Conservation (phyloP, 2,329 filamentous ascomycete species). For the Cercospora canescens region DNA sequence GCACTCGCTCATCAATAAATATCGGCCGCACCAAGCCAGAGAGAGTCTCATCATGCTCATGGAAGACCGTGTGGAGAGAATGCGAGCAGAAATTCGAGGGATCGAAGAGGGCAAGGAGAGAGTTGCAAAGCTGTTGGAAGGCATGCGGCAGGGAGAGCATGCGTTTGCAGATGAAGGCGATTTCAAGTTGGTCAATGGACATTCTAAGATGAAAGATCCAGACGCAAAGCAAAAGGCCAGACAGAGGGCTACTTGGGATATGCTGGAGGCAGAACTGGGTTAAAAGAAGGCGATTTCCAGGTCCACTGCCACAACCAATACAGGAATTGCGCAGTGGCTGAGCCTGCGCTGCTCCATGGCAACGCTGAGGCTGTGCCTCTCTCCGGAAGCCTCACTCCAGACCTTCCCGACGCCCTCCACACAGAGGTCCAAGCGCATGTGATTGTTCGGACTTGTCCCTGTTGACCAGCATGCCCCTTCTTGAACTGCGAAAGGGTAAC, state of each 20-base stretch:
- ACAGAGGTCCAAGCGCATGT: background rate
- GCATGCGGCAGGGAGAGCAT: slow-evolving; percentile 48
- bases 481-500: background rate
- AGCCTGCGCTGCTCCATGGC: background rate
- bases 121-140: slow-evolving; percentile 71
- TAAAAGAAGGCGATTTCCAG: slow-evolving; percentile 7
- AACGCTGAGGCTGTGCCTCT: slow-evolving; percentile 4
- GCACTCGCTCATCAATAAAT: slow-evolving; percentile 91
- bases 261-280: slow-evolving; percentile 37
- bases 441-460: background rate
- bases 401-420: background rate
- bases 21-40: slow-evolving; percentile 86
- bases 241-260: slow-evolving; percentile 40
- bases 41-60: slow-evolving; percentile 85
- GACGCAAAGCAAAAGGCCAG: slow-evolving; percentile 23
- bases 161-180: slow-evolving; percentile 4
- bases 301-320: background rate
- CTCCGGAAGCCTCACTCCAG: background rate
- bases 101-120: slow-evolving; percentile 68
- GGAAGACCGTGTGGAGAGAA: slow-evolving; percentile 77
- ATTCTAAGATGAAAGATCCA: slow-evolving; percentile 20
- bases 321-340: background rate
- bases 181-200: background rate
- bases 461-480: background rate
- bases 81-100: slow-evolving; percentile 69